Conservation (phyloP, 148 eudicot species). For the Rhododendron simsii region DNA sequence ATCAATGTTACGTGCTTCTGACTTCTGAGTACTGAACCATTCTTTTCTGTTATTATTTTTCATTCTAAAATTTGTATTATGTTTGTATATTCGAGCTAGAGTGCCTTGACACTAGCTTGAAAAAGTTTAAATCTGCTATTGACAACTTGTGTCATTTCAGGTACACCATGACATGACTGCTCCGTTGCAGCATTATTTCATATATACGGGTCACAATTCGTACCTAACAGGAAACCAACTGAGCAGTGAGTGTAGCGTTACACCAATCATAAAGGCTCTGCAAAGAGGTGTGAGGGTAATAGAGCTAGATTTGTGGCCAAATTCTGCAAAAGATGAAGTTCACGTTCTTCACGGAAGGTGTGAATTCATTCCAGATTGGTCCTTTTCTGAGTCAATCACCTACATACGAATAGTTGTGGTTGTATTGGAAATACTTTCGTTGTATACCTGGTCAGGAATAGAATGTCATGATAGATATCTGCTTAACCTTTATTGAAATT, state of each 20-base stretch:
- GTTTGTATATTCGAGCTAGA: not conserved
- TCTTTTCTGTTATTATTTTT: not conserved
- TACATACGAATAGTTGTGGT: not conserved
- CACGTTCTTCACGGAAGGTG: slow-evolving; percentile 97
- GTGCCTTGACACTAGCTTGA: not conserved
- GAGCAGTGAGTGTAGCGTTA: slow-evolving; percentile 86
- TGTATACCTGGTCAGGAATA: not conserved
- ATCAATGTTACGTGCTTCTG: not conserved
- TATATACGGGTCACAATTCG: slow-evolving; percentile 95
- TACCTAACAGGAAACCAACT: slow-evolving; percentile 90
- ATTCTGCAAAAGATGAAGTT: slow-evolving; percentile 70
- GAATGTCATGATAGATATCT: not conserved
- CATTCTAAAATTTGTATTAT: not conserved
- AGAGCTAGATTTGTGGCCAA: slow-evolving; percentile 97
- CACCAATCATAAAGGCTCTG: slow-evolving; percentile 85
- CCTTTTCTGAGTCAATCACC: slow-evolving; percentile 1
- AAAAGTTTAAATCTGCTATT: slow-evolving; percentile 11
- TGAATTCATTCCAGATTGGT: not conserved
- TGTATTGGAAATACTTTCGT: not conserved
- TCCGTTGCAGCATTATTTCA: slow-evolving; percentile 91
- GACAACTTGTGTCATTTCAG: slow-evolving; percentile 45
- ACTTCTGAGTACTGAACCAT: not conserved
- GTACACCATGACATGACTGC: slow-evolving; percentile 98
- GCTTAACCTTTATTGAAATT: not conserved
- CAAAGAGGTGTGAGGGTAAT: slow-evolving; percentile 85